Percentiles rank a stretch among this genome's conserved stretches.
Conservation (phyloP, 768 basidiomycete genomes). For the Suillus luteus region DNA sequence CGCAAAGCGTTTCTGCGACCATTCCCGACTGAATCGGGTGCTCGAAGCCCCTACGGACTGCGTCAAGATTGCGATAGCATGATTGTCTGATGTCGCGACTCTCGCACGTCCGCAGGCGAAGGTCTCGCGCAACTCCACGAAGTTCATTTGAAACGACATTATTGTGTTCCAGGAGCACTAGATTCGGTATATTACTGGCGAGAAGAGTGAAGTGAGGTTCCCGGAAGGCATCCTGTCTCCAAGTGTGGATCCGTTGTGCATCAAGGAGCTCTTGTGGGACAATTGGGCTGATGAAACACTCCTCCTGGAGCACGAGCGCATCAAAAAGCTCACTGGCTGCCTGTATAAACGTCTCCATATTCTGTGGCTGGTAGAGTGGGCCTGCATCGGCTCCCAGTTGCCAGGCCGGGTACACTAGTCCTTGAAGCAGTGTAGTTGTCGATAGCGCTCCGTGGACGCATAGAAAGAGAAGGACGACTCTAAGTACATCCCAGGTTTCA, state of each 20-base stretch:
- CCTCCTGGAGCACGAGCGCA: slow-evolving; percentile 57
- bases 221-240: slow-evolving; percentile 66
- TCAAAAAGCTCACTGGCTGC: slow-evolving; percentile 67
- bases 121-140: slow-evolving; percentile 46
- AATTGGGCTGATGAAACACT: slow-evolving; percentile 40
- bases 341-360: slow-evolving; percentile 53
- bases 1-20: slow-evolving; percentile 53
- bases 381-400: slow-evolving; percentile 48
- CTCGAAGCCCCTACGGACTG: slow-evolving; percentile 70
- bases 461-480: slow-evolving; percentile 62
- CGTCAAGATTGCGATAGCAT: slow-evolving; percentile 73
- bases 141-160: slow-evolving; percentile 49
- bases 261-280: slow-evolving; percentile 59
- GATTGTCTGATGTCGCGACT: slow-evolving; percentile 72
- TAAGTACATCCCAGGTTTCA: slow-evolving; percentile 70
- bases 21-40: slow-evolving; percentile 52
- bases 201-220: slow-evolving; percentile 67
- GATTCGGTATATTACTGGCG: slow-evolving; percentile 62
- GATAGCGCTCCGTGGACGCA: slow-evolving; percentile 67
- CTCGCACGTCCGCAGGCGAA: slow-evolving; percentile 63
- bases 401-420: slow-evolving; percentile 83
- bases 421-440: slow-evolving; percentile 70
- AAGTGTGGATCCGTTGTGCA: slow-evolving; percentile 67
- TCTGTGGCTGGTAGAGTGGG: slow-evolving; percentile 38
- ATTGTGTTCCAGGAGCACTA: slow-evolving; percentile 74